A percentile compares a stretch with the other conserved stretches of the same genome.
phyloP scores from a whole-genome alignment of 208 protist genomes.

The Porcisia hertigi region DNA sequence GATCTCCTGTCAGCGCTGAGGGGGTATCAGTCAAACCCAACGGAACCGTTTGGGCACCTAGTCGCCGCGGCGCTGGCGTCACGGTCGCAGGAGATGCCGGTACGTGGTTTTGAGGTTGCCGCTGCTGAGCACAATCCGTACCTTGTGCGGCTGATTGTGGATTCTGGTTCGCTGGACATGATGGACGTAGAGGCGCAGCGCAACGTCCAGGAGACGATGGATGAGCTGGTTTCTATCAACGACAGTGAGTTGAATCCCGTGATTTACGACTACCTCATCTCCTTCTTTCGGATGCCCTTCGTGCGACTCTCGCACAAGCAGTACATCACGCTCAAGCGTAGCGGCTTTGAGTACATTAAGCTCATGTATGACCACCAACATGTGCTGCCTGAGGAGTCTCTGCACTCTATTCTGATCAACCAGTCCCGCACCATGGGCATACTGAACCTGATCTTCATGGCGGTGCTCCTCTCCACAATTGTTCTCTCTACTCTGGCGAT shows the following conservation, averaged over 20 bases:
- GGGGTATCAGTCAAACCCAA: constrained; percentile 65
- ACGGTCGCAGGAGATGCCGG: constrained; percentile 51
- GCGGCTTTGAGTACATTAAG: constrained; percentile 83
- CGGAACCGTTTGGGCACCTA: constrained; percentile 73
- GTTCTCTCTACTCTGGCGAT: constrained; percentile 41
- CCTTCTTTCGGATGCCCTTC: constrained; percentile 66
- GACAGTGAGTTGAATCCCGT: constrained; percentile 39
- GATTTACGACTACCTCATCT: constrained; percentile 71
- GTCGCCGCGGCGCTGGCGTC: constrained; percentile 75
- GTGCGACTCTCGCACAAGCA: constrained; percentile 55
- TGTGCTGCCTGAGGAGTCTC: constrained; percentile 45
- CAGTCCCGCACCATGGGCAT: constrained; percentile 37
- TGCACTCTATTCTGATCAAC: constrained; percentile 53
- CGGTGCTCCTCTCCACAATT: constrained; percentile 38
- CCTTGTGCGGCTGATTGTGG: constrained; percentile 71
- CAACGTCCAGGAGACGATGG: constrained; percentile 67
- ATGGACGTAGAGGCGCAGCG: constrained; percentile 48
- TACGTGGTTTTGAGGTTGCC: constrained; percentile 62
- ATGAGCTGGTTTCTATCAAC: constrained; percentile 44
- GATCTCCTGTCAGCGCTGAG: constrained; percentile 69
- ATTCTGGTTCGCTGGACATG: constrained; percentile 48
- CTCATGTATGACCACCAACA: constrained; percentile 69
- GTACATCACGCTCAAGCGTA: constrained; percentile 61
- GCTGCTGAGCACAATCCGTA: constrained; percentile 67
- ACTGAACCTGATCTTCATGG: constrained; percentile 49